Conservation (phyloP, 768 basidiomycete species). For the Mycena capillaripes region DNA sequence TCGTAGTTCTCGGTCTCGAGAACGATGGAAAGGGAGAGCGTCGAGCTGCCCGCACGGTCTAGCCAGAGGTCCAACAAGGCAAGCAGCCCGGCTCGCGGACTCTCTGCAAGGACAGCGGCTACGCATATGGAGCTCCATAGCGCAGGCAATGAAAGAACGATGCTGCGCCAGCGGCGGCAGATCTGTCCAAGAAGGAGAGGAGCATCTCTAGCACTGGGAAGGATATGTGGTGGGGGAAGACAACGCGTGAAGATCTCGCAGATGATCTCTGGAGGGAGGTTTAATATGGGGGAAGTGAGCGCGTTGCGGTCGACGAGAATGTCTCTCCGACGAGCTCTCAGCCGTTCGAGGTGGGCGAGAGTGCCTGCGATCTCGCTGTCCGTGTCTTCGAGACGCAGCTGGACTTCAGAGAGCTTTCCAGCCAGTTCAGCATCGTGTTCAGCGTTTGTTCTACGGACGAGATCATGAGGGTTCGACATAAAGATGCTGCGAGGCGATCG, state of each 20-base stretch:
- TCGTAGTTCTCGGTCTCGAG: neutral
- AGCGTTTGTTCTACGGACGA: neutral
- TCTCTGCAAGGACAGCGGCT: neutral
- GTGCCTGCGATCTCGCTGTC: constrained; percentile 33
- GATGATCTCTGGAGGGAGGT: constrained; percentile 25
- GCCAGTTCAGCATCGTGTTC: neutral
- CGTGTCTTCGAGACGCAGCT: constrained; percentile 6
- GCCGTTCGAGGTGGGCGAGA: constrained; percentile 24
- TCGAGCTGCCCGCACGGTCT: neutral
- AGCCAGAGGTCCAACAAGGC: constrained; percentile 23
- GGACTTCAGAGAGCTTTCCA: neutral
- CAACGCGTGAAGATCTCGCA: constrained; percentile 27
- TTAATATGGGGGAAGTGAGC: constrained; percentile 5
- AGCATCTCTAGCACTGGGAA: constrained; percentile 12
- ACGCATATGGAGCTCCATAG: constrained; percentile 23
- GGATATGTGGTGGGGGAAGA: constrained; percentile 6
- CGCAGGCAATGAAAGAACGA: constrained; percentile 6
- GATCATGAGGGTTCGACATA: constrained; percentile 6
- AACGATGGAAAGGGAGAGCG: constrained; percentile 20
- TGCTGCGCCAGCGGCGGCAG: constrained; percentile 22
- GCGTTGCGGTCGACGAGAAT: constrained; percentile 25
- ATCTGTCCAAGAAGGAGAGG: constrained; percentile 27
- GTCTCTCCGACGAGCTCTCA: neutral
- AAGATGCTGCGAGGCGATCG: neutral
- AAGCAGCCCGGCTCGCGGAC: neutral